Conservation (phyloP, 73 alveolate genomes). For the Blepharisma japonicum region DNA sequence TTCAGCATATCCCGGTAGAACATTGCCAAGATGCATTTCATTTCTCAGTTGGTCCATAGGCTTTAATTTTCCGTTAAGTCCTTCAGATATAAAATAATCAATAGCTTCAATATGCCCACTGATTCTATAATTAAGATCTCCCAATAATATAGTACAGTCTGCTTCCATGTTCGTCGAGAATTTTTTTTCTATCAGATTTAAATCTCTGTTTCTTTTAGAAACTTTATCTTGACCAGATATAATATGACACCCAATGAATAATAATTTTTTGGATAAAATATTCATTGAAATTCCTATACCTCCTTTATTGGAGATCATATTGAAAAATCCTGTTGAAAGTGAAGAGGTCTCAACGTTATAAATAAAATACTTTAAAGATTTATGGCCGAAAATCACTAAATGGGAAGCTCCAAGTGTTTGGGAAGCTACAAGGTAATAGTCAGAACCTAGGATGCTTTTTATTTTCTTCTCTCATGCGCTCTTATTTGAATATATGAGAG, state of each 20-base stretch:
- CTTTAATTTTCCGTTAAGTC: slow-evolving; percentile 33
- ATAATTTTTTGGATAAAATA: slow-evolving; percentile 49
- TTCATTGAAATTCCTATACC: slow-evolving; percentile 76
- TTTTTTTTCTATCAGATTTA: slow-evolving; percentile 57
- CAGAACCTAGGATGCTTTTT: slow-evolving; percentile 45
- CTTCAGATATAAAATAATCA: slow-evolving; percentile 34
- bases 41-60: slow-evolving; percentile 59
- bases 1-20: slow-evolving; percentile 57
- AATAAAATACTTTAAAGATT: slow-evolving; percentile 34
- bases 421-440: slow-evolving; percentile 55
- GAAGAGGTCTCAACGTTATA: slow-evolving; percentile 51
- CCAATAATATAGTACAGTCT: slow-evolving; percentile 73
- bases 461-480: slow-evolving; percentile 60
- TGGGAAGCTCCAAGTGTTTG: slow-evolving; percentile 73
- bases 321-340: slow-evolving; percentile 74
- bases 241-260: slow-evolving; percentile 77
- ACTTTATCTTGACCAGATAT: slow-evolving; percentile 74
- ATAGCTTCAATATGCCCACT: slow-evolving; percentile 42
- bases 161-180: slow-evolving; percentile 33
- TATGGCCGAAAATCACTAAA: slow-evolving; percentile 55
- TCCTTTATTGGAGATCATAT: slow-evolving; percentile 83
- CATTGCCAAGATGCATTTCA: slow-evolving; percentile 53
- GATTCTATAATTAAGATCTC: slow-evolving; percentile 84
- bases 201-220: slow-evolving; percentile 63
- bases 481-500: slow-evolving; percentile 62